Base-by-base conservation (phyloP, 208 protist genomes). In the Leishmania arabica region DNA sequence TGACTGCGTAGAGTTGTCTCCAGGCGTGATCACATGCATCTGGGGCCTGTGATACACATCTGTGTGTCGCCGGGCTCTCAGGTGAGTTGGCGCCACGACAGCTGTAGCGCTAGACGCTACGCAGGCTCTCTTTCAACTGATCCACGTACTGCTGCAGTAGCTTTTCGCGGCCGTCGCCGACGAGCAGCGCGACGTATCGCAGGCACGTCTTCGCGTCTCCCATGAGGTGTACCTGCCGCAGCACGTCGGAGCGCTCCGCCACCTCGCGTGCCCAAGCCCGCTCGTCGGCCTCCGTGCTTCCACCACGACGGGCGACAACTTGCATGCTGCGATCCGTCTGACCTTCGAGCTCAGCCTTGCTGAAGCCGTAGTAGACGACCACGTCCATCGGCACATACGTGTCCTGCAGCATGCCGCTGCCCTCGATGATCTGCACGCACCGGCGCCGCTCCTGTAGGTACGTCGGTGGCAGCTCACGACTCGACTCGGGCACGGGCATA, bases 121-220 rank as follows among this genome's bases (percentile, higher is more conserved):
- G 78, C 73, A 93, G 77, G 60, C 88, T 89, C 24, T 84, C 78
- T 58, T 88, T 88, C 13, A 97, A 78, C 77, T 95, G 90, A 31
- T 90, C 86, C 31, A 94, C 90, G 73, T 97, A 95, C 64, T 90
- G 80, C 77, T 93, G 90, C 64, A 97, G 86, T 31, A 89, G 81
- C 51, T 72, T 64, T 68, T 95, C 92, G 27, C 85, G 86, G 3
- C 86, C 86, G 40, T 92, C 86, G 19, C 87, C 86, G 49, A 97
- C 87, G 31, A 95, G 85, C 66, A 95, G 51, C 13, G 90, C 66
- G 47, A 95, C 77, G 60, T 95, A 95, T 24, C 91, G 91, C 80
- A 97, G 74, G 69, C 92, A 95, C 77, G 91, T 97, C 83, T 97
- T 97, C 34, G 88, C 91, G 40, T 95, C 92, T 0, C 90, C 89